These are phyloP conservation scores for Salix arbutifolia DNA, from an alignment of 345 rosid genomes.

Conservation along the genomic window DNA sequence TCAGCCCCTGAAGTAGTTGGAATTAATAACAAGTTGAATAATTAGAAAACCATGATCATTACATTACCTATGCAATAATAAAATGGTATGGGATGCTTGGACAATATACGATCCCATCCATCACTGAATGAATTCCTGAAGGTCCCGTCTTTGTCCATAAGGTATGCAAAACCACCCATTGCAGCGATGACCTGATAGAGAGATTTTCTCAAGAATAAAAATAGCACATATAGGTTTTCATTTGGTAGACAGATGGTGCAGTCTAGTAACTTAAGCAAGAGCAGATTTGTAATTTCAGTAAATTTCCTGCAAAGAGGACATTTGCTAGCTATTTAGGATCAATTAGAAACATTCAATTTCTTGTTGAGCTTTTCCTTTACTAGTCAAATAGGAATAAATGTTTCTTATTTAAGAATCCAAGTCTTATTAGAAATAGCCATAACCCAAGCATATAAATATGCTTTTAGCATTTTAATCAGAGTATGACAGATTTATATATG, in stretches of 20 bases:
- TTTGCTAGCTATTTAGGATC: neutral
- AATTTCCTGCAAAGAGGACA: neutral
- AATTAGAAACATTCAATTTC: neutral
- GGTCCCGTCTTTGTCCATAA: constrained; percentile 91
- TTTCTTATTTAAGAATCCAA: neutral
- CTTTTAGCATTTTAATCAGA: neutral
- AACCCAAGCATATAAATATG: neutral
- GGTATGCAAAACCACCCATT: constrained; percentile 74
- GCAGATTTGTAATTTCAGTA: no score
- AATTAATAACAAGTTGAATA: neutral
- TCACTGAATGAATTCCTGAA: constrained; percentile 89
- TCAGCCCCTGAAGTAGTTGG: neutral
- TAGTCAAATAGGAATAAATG: neutral
- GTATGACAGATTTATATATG: neutral
- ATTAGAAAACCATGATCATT: constrained; percentile 6
- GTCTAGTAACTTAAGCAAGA: no score
- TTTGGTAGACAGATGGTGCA: neutral
- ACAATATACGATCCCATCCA: constrained; percentile 87
- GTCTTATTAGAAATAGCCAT: neutral
- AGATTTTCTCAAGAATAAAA: neutral
- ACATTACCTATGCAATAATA: constrained; percentile 93
- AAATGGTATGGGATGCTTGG: constrained; percentile 91
- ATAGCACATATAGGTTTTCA: neutral
- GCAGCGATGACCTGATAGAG: constrained; percentile 57
- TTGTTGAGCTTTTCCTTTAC: neutral